These are phyloP conservation scores for Boechera stricta DNA, from an alignment of 345 rosid genomes.

Conservation along the genomic window DNA sequence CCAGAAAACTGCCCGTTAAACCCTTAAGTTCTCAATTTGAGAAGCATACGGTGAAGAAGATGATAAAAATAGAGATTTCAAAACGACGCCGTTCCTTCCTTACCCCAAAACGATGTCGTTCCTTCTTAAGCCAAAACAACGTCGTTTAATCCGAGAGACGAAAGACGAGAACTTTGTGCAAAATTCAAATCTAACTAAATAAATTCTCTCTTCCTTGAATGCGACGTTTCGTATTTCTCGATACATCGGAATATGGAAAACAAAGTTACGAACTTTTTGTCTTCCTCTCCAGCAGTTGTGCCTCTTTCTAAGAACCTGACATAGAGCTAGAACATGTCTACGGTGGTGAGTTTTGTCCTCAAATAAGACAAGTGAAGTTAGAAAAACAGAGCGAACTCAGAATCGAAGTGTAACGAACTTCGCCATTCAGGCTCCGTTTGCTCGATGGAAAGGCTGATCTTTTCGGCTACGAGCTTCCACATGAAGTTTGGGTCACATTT, in stretches of 20 bases:
- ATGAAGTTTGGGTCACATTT: constrained; percentile 71
- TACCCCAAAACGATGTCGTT: background rate
- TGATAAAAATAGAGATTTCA: too few species aligned
- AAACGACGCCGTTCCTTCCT: background rate
- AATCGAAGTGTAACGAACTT: background rate
- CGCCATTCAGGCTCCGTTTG: constrained; percentile 64
- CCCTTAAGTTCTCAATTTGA: background rate
- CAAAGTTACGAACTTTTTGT: constrained; percentile 1
- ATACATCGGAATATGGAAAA: background rate
- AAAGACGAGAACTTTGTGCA: background rate
- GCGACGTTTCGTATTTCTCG: constrained; percentile 4
- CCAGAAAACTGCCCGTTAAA: constrained; percentile 21
- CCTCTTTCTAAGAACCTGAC: background rate
- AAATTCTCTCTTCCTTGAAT: background rate
- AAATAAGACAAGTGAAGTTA: constrained; percentile 10
- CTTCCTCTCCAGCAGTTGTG: background rate
- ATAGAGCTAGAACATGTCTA: background rate
- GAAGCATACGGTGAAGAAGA: background rate
- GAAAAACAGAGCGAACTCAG: constrained; percentile 2
- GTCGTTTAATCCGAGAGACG: background rate
- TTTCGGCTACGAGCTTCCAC: constrained; percentile 77
- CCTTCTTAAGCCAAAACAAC: background rate
- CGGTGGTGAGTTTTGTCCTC: background rate
- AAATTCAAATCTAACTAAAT: too few species aligned
- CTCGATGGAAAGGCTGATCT: constrained; percentile 79